These are phyloP conservation scores for Tetrahymena elliotti DNA, from an alignment of 73 alveolate genomes.

Conservation along the genomic window DNA sequence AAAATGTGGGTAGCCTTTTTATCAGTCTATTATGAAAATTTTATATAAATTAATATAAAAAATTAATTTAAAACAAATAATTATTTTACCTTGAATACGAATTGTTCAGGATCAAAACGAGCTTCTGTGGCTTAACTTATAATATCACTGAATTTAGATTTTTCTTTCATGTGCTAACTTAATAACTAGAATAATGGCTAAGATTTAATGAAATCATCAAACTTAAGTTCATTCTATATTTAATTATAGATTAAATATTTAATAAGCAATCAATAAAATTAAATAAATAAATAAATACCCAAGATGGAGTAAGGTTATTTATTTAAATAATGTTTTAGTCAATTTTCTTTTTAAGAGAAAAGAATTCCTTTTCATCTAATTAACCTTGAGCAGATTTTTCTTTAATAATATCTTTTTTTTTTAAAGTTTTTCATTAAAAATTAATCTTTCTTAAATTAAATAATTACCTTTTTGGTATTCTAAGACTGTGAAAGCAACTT, in stretches of 20 bases:
- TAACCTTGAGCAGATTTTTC: constrained; percentile 5
- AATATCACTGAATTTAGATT: neutral
- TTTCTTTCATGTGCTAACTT: neutral
- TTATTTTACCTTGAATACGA: constrained; percentile 9
- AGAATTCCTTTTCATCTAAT: constrained; percentile 25
- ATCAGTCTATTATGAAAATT: neutral
- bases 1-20: constrained; percentile 1
- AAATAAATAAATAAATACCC: no score
- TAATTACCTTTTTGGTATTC: neutral
- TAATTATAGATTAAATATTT: neutral
- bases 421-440: neutral
- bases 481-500: constrained; percentile 26
- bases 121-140: constrained; percentile 5
- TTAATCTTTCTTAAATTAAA: neutral
- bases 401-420: neutral
- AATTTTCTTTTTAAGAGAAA: constrained; percentile 12
- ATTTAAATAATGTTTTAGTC: constrained; percentile 2
- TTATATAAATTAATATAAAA: neutral
- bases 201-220: neutral
- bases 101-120: neutral
- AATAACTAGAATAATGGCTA: neutral
- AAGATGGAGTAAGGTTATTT: constrained; percentile 13
- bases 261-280: no score
- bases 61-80: neutral
- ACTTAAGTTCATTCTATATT: neutral